phyloP scores from a whole-genome alignment of 2,329 filamentous ascomycete species.

The Phoma sp. region DNA sequence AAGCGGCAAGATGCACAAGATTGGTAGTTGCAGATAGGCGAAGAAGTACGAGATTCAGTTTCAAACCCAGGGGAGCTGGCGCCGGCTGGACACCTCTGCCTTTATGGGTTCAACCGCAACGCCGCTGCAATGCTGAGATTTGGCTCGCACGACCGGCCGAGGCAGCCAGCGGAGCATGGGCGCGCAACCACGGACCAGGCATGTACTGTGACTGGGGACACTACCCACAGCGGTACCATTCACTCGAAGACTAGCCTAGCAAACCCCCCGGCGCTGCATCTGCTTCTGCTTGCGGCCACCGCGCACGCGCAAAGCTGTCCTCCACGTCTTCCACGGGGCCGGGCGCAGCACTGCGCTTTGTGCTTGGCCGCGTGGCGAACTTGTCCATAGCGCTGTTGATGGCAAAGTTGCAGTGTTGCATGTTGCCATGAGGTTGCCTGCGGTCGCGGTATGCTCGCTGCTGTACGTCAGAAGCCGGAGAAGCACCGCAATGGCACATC shows the following conservation, averaged over 20 bases:
- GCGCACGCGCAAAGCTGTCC: constrained; percentile 4
- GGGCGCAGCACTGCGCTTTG: constrained; percentile 10
- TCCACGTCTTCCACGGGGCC: constrained; percentile 10
- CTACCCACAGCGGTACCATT: constrained; percentile 8
- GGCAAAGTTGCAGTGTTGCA: constrained; percentile 2
- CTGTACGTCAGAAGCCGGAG: constrained; percentile 17
- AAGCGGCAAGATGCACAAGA: background rate
- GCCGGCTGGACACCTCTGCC: background rate
- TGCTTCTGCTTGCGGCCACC: constrained; percentile 10
- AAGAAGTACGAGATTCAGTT: background rate
- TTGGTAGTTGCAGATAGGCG: background rate
- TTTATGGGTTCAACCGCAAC: background rate
- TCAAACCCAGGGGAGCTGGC: background rate
- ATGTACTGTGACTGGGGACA: constrained; percentile 6
- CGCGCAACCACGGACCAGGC: constrained; percentile 2
- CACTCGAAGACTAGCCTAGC: background rate
- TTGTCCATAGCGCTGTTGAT: background rate
- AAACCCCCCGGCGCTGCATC: constrained; percentile 7
- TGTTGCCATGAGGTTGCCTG: background rate
- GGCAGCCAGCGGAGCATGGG: constrained; percentile 1
- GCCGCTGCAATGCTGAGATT: background rate
- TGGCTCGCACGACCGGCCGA: constrained; percentile 13
- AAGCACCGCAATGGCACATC: constrained; percentile 14
- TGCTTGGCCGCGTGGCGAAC: background rate
- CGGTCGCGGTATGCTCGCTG: background rate